Evolutionary conservation across 2,329 filamentous ascomycete species (phyloP).

Genomic region (Zymoseptoria pseudotritici): DNA sequence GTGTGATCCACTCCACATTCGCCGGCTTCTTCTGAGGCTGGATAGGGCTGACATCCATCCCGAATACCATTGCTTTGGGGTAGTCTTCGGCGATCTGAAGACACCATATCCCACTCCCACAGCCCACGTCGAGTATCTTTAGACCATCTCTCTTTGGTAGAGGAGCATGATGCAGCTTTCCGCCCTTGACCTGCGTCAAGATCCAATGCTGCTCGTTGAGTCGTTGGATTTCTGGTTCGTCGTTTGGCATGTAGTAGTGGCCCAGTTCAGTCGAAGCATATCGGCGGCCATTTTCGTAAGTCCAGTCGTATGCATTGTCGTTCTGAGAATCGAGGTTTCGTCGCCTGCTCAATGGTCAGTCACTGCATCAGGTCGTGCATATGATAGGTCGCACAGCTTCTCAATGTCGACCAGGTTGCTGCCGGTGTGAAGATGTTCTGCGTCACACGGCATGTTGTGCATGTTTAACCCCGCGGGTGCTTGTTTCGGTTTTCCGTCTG

Average conservation of each 20-base stretch:
- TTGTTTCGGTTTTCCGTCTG: too few species aligned
- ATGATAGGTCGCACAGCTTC: slow-evolving; percentile 3
- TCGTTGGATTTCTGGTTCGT: slow-evolving; percentile 19
- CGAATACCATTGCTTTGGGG: slow-evolving; percentile 15
- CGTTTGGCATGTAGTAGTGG: slow-evolving; percentile 22
- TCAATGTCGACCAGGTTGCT: slow-evolving; percentile 8
- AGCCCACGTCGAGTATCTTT: slow-evolving; percentile 17
- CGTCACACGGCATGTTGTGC: background rate
- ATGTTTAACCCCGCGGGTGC: background rate
- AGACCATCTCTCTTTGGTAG: slow-evolving; percentile 1
- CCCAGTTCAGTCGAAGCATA: slow-evolving; percentile 19
- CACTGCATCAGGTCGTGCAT: background rate
- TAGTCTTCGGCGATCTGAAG: slow-evolving; percentile 20
- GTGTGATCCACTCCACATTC: slow-evolving; percentile 18
- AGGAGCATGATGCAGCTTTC: slow-evolving; percentile 11
- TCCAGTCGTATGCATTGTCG: slow-evolving; percentile 11
- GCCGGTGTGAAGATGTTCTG: background rate
- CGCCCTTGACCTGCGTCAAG: slow-evolving; percentile 16
- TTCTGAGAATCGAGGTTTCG: background rate
- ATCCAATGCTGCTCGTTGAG: slow-evolving; percentile 21
- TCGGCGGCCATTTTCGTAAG: slow-evolving; percentile 16
- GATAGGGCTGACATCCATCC: slow-evolving; percentile 20
- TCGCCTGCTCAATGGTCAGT: slow-evolving; percentile 1
- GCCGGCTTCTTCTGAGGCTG: slow-evolving; percentile 18
- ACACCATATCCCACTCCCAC: slow-evolving; percentile 21